These are phyloP conservation scores for Stemphylium lycopersici DNA, from an alignment of 2,329 filamentous ascomycete species.

Conservation along the genomic window DNA sequence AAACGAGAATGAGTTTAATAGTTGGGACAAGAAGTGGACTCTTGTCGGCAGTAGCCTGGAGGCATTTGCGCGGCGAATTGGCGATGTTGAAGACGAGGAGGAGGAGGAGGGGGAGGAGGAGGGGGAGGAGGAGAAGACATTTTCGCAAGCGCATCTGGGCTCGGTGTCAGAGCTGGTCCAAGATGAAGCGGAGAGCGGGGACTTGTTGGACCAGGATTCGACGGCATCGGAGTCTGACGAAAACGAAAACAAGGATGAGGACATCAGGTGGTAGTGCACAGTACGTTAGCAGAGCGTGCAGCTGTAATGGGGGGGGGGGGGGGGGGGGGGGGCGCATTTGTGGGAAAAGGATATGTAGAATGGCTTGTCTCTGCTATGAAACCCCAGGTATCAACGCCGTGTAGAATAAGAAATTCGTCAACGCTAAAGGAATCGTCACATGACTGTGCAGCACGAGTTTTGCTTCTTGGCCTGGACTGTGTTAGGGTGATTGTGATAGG, in stretches of 20 bases:
- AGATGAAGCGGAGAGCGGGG: background rate
- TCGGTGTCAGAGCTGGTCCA: background rate
- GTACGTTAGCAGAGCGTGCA: background rate
- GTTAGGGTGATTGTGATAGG: background rate
- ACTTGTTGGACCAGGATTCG: background rate
- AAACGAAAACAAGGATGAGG: background rate
- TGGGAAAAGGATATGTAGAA: background rate
- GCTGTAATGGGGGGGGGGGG: too few relatives aligned
- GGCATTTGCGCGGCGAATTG: constrained; percentile 4
- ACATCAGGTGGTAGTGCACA: background rate
- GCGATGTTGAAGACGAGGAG: constrained; percentile 18
- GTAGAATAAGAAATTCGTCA: constrained; percentile 1
- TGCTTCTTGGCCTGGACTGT: constrained; percentile 62
- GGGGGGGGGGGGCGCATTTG: background rate
- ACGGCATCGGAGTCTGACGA: background rate
- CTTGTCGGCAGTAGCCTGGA: constrained; percentile 11
- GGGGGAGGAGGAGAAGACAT: constrained; percentile 4
- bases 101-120: constrained; percentile 5
- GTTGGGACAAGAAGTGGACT: constrained; percentile 3
- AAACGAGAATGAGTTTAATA: constrained; percentile 4
- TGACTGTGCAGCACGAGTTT: constrained; percentile 65
- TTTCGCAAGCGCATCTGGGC: background rate
- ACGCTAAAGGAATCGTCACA: constrained; percentile 46
- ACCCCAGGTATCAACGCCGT: constrained; percentile 4
- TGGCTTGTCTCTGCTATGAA: constrained; percentile 6